These are phyloP conservation scores for Cladosporium sp. DNA, from an alignment of 2,329 filamentous ascomycete genomes.

Conservation along the genomic window DNA sequence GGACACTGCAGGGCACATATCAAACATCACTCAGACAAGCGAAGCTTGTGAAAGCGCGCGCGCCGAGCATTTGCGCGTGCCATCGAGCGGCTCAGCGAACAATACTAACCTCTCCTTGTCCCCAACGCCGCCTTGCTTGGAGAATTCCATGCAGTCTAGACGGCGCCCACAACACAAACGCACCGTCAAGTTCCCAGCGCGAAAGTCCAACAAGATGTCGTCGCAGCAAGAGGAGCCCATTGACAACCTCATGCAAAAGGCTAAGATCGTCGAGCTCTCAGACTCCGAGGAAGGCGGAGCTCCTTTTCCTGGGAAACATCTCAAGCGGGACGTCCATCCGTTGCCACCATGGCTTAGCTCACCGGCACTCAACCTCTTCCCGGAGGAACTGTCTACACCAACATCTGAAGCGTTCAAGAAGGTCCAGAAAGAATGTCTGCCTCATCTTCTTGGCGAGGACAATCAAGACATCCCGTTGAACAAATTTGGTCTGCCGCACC, in stretches of 20 bases:
- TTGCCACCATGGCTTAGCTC: slow-evolving; percentile 27
- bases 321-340: slow-evolving; percentile 9
- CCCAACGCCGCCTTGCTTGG: slow-evolving; percentile 16
- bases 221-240: slow-evolving; percentile 19
- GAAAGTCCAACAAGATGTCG: slow-evolving; percentile 12
- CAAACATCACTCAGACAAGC: no score
- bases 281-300: slow-evolving; percentile 26
- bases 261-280: slow-evolving; percentile 31
- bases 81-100: slow-evolving; percentile 13
- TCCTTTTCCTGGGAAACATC: slow-evolving; percentile 26
- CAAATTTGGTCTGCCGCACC: slow-evolving; percentile 65
- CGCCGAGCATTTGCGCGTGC: background rate
- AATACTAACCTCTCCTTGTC: slow-evolving; percentile 21
- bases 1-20: background rate
- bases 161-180: slow-evolving; percentile 10
- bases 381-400: slow-evolving; percentile 16
- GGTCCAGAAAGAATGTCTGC: slow-evolving; percentile 21
- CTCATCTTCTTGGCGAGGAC: slow-evolving; percentile 23
- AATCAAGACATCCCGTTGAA: slow-evolving; percentile 54
- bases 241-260: slow-evolving; percentile 24
- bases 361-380: slow-evolving; percentile 23
- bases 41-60: background rate
- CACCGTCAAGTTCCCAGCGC: slow-evolving; percentile 11
- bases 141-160: slow-evolving; percentile 5
- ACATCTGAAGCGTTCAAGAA: slow-evolving; percentile 11